Conservation (phyloP, 805 yeast species). For the Blastobotrys mokoenaii region DNA sequence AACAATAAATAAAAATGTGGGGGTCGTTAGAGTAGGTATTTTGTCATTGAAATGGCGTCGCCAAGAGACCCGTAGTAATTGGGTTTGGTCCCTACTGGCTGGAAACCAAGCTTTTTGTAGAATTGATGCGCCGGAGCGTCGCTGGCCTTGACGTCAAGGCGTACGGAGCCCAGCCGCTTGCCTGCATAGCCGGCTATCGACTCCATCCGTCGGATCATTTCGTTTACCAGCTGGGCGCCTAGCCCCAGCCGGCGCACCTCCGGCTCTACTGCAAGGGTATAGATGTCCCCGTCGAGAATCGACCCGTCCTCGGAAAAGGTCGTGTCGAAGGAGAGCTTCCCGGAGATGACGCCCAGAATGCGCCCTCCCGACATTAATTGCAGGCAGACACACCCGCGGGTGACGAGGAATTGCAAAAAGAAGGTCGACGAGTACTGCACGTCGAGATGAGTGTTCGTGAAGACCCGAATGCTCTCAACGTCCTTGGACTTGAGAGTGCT, state of each 20-base stretch:
- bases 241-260: conserved; percentile 15
- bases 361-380: background rate
- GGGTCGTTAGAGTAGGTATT: too few relatives aligned
- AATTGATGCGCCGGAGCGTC: conserved; percentile 10
- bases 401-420: conserved; percentile 16
- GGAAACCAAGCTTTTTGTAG: conserved; percentile 13
- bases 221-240: conserved; percentile 12
- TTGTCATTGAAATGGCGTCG: background rate
- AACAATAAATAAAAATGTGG: background rate
- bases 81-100: background rate
- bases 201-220: conserved; percentile 9
- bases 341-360: conserved; percentile 14
- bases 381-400: conserved; percentile 10
- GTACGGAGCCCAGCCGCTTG: conserved; percentile 3
- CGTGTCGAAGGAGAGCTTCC: conserved; percentile 7
- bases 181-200: conserved; percentile 3
- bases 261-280: conserved; percentile 17
- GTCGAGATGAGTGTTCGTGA: conserved; percentile 11
- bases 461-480: conserved; percentile 6
- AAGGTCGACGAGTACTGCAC: conserved; percentile 12
- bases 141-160: conserved; percentile 8
- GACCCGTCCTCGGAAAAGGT: conserved; percentile 2
- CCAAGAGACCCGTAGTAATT: conserved; percentile 6
- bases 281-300: conserved; percentile 13
- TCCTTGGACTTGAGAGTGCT: conserved; percentile 5